Evolutionary conservation across 176 grass and related monocot species (phyloP).

Genomic region (Tillandsia fasciculata): DNA sequence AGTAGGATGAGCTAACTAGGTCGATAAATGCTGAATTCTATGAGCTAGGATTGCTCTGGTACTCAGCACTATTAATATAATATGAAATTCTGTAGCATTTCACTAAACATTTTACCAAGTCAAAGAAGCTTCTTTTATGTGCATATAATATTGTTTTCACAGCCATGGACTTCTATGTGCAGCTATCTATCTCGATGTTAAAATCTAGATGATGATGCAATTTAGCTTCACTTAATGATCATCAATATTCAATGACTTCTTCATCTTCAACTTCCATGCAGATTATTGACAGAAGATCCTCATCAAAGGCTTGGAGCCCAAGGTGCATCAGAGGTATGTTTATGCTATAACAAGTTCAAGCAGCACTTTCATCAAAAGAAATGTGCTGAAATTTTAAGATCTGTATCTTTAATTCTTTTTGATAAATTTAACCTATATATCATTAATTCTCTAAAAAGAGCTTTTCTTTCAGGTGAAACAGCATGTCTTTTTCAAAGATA

Average conservation of each 20-base stretch:
- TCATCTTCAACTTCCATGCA: slow-evolving; percentile 27
- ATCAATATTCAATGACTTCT: neutral
- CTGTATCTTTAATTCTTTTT: slow-evolving; percentile 3
- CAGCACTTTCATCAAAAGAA: too few relatives aligned
- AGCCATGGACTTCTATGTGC: too few relatives aligned
- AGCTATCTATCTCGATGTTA: too few relatives aligned
- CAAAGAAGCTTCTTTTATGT: too few relatives aligned
- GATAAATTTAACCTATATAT: slow-evolving; percentile 17
- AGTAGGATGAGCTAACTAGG: too few relatives aligned
- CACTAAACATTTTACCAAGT: too few relatives aligned
- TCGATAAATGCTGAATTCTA: too few relatives aligned
- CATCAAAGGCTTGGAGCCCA: slow-evolving; percentile 87
- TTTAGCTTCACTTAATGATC: neutral
- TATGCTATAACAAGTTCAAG: slow-evolving; percentile 3
- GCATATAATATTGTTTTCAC: too few relatives aligned
- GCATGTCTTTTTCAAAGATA: slow-evolving; percentile 86
- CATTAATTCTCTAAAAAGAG: slow-evolving; percentile 21
- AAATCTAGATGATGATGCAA: neutral
- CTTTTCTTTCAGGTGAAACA: slow-evolving; percentile 77
- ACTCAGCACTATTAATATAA: too few relatives aligned
- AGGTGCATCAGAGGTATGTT: slow-evolving; percentile 85
- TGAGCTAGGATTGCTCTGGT: too few relatives aligned
- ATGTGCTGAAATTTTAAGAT: slow-evolving; percentile 7
- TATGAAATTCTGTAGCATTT: too few relatives aligned
- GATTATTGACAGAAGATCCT: slow-evolving; percentile 97